Evolutionary conservation across 345 rosid genomes (phyloP).

Genomic region (Lagerstroemia speciosa): DNA sequence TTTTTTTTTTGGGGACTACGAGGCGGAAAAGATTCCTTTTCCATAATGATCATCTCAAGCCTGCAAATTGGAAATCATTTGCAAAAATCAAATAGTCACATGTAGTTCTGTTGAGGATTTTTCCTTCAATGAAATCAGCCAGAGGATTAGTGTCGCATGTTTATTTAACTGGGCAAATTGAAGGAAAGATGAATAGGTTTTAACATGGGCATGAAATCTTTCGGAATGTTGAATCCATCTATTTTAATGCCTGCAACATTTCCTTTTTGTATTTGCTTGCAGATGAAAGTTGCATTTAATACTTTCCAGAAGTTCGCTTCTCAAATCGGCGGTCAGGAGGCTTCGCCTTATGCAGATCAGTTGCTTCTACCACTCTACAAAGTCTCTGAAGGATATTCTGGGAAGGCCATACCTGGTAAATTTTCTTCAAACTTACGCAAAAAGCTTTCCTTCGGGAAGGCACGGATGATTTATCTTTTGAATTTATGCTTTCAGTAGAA

Average conservation of each 20-base stretch:
- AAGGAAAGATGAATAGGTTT: neutral
- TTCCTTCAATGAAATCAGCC: too few species aligned
- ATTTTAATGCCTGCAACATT: neutral
- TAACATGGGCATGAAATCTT: neutral
- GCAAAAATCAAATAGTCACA: too few species aligned
- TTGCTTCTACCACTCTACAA: constrained; percentile 74
- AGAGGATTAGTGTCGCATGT: neutral
- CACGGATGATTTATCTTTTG: neutral
- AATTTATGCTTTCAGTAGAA: neutral
- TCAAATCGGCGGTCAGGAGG: constrained; percentile 32
- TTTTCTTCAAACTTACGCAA: neutral
- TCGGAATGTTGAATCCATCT: neutral
- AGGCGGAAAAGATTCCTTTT: too few species aligned
- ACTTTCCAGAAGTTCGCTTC: constrained; percentile 37
- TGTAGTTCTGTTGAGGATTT: too few species aligned
- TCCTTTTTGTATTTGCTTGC: constrained; percentile 18
- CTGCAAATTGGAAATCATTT: too few species aligned
- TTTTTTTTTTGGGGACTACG: too few species aligned
- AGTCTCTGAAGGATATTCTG: constrained; percentile 83
- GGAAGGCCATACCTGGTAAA: constrained; percentile 61
- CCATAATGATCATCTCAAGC: too few species aligned
- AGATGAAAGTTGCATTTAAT: constrained; percentile 65
- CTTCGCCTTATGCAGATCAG: constrained; percentile 35
- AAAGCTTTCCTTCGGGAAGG: neutral
- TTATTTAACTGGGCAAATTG: neutral